phyloP scores from a whole-genome alignment of 1,284 basidiomycete species.

The Cryptococcus floricola region DNA sequence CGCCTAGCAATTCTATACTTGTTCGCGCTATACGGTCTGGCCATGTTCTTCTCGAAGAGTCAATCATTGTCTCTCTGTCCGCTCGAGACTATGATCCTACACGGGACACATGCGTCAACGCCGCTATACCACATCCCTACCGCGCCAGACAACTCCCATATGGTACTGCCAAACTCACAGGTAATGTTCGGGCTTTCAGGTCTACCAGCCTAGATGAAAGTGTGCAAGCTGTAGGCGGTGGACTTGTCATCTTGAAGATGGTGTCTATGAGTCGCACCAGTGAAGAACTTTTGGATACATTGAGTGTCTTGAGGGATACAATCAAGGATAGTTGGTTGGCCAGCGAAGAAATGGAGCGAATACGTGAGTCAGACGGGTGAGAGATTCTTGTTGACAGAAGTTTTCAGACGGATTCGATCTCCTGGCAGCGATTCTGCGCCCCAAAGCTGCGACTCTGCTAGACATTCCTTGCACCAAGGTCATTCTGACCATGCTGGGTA shows the following conservation, averaged over 20 bases:
- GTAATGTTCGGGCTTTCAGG: constrained; percentile 61
- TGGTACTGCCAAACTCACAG: constrained; percentile 49
- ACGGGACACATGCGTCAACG: constrained; percentile 29
- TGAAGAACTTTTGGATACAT: constrained; percentile 66
- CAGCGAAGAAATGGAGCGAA: constrained; percentile 82
- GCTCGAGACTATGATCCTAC: constrained; percentile 31
- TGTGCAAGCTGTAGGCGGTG: constrained; percentile 79
- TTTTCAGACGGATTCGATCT: constrained; percentile 80
- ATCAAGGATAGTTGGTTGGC: constrained; percentile 83
- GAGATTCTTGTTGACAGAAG: not conserved
- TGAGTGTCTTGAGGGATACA: constrained; percentile 71
- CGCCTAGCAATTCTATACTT: constrained; percentile 39
- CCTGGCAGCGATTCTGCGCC: constrained; percentile 67
- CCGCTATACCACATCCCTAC: constrained; percentile 35
- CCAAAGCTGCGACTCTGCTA: constrained; percentile 67
- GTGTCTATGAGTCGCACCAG: constrained; percentile 73
- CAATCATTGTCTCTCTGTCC: constrained; percentile 39
- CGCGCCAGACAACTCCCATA: constrained; percentile 32
- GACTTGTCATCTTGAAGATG: constrained; percentile 67
- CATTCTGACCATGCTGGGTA: constrained; percentile 75
- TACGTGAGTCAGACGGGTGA: constrained; percentile 56
- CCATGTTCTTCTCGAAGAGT: constrained; percentile 41
- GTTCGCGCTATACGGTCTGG: constrained; percentile 46
- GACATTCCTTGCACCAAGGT: constrained; percentile 71
- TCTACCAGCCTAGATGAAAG: constrained; percentile 67